These are phyloP conservation scores for Spironucleus salmonicida DNA, from an alignment of 208 protist species.

Conservation along the genomic window DNA sequence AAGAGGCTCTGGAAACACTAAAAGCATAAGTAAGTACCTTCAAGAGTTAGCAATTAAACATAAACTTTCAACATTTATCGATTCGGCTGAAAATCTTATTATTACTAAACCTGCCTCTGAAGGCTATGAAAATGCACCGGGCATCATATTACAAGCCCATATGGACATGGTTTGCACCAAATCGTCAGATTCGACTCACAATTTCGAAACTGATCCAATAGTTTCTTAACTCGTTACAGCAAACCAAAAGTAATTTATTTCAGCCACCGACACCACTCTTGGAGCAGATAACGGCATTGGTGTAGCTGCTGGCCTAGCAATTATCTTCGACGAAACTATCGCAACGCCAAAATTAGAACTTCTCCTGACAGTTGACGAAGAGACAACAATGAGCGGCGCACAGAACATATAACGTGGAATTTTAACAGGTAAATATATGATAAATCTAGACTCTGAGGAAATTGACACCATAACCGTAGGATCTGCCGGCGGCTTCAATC, in stretches of 20 bases:
- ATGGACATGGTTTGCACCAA: slow-evolving; percentile 37
- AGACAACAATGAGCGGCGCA: slow-evolving; percentile 36
- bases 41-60: too few species aligned
- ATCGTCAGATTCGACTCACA: slow-evolving; percentile 1
- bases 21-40: too few species aligned
- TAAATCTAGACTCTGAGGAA: slow-evolving; percentile 43
- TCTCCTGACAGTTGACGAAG: slow-evolving; percentile 38
- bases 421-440: slow-evolving; percentile 34
- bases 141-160: slow-evolving; percentile 35
- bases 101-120: slow-evolving; percentile 22
- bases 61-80: too few species aligned
- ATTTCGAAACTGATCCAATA: slow-evolving; percentile 33
- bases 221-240: not conserved
- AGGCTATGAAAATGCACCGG: slow-evolving; percentile 23
- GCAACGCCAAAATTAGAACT: slow-evolving; percentile 2
- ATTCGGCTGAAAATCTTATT: slow-evolving; percentile 21
- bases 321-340: not conserved
- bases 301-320: slow-evolving; percentile 27
- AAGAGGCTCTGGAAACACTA: too few species aligned
- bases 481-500: slow-evolving; percentile 33
- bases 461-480: slow-evolving; percentile 22
- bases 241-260: slow-evolving; percentile 22
- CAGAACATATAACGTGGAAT: not conserved
- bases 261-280: slow-evolving; percentile 31
- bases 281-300: slow-evolving; percentile 31